These are phyloP conservation scores for Colletotrichum siamense DNA, from an alignment of 2,329 filamentous ascomycete species.

Conservation along the genomic window DNA sequence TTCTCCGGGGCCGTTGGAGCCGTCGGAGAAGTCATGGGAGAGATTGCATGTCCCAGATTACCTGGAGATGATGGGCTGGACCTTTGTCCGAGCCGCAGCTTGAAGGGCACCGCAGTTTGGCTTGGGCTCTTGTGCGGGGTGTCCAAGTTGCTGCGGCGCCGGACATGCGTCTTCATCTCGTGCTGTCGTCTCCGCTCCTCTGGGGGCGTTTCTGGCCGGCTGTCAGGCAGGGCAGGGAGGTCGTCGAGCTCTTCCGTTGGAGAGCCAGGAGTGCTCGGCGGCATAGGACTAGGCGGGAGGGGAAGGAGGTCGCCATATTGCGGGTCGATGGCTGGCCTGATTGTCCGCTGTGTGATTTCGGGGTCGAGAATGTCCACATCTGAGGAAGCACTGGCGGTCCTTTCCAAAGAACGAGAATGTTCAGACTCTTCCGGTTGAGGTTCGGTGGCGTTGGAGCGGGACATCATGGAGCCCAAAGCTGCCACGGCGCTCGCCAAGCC, in stretches of 20 bases:
- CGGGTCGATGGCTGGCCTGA: constrained; percentile 71
- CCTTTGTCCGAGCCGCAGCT: constrained; percentile 57
- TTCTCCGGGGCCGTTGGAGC: constrained; percentile 37
- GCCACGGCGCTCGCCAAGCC: constrained; percentile 61
- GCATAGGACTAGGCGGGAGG: constrained; percentile 68
- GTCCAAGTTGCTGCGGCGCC: constrained; percentile 55
- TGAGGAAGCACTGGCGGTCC: constrained; percentile 18
- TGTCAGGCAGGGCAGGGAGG: constrained; percentile 63
- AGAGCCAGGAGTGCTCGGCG: constrained; percentile 62
- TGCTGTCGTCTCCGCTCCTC: constrained; percentile 48
- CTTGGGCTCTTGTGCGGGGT: constrained; percentile 57
- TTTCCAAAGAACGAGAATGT: neutral
- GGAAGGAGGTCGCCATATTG: constrained; percentile 70
- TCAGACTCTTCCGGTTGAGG: constrained; percentile 40
- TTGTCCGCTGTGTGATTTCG: constrained; percentile 61
- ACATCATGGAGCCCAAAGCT: constrained; percentile 42
- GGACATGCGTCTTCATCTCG: constrained; percentile 48
- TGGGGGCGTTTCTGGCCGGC: constrained; percentile 62
- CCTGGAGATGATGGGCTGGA: constrained; percentile 49
- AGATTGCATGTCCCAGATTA: constrained; percentile 39
- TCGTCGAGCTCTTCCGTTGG: constrained; percentile 44
- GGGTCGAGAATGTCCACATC: constrained; percentile 54
- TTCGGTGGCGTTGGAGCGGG: constrained; percentile 53
- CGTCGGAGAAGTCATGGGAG: constrained; percentile 39
- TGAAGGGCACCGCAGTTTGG: constrained; percentile 63